Evolutionary conservation across 2,329 filamentous ascomycete species (phyloP).

Genomic region (Neofusicoccum sp.): DNA sequence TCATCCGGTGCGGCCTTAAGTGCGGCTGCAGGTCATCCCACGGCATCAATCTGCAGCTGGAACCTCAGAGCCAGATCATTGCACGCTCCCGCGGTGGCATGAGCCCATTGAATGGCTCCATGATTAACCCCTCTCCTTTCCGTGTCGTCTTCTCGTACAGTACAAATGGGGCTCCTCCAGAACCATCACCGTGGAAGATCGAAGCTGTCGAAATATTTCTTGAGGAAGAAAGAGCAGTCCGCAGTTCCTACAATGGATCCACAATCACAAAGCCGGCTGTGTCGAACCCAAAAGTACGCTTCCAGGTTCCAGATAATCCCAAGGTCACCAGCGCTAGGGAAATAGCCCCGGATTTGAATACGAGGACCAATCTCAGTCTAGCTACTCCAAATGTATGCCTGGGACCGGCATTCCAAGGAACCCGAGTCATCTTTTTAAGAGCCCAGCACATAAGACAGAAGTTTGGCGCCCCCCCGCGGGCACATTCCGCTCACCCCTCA

Average conservation of each 20-base stretch:
- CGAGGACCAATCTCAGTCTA: neutral
- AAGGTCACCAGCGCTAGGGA: too few relatives aligned
- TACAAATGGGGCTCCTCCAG: neutral
- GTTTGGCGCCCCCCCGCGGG: neutral
- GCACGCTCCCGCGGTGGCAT: too few relatives aligned
- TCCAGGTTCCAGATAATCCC: neutral
- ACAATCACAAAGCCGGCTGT: neutral
- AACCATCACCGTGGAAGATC: neutral
- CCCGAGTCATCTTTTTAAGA: neutral
- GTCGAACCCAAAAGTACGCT: neutral
- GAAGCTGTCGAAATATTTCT: neutral
- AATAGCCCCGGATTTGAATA: neutral
- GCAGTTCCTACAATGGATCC: too few relatives aligned
- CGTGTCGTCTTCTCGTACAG: neutral
- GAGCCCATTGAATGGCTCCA: too few relatives aligned
- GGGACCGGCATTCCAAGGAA: neutral
- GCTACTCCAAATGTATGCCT: neutral
- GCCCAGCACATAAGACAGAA: neutral
- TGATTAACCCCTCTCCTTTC: too few relatives aligned
- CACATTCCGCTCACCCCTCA: neutral
- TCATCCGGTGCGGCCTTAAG: neutral
- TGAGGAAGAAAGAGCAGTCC: neutral
- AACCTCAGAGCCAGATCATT: neutral
- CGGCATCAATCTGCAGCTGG: neutral
- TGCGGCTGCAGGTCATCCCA: neutral